phyloP scores from a whole-genome alignment of 768 basidiomycete species.

The Suillus americanus region DNA sequence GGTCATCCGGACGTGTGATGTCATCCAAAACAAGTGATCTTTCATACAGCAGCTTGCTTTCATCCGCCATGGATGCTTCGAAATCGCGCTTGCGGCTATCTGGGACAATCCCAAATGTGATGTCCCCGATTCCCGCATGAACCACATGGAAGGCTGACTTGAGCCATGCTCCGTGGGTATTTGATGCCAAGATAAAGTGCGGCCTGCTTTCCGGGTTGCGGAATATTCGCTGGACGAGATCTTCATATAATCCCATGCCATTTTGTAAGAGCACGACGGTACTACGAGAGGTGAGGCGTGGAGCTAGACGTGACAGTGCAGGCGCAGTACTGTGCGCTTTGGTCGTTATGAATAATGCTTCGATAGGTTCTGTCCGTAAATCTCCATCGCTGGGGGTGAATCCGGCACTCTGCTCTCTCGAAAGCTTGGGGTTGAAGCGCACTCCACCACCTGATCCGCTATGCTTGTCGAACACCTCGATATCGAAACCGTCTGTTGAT shows the following conservation, averaged over 20 bases:
- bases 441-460: constrained; percentile 23
- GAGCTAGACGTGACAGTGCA: constrained; percentile 57
- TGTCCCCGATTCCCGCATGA: constrained; percentile 66
- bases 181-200: constrained; percentile 81
- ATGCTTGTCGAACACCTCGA: constrained; percentile 45
- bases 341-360: constrained; percentile 79
- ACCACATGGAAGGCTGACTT: constrained; percentile 55
- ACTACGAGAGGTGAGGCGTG: constrained; percentile 61
- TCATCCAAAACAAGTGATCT: constrained; percentile 51
- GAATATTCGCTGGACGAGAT: constrained; percentile 65
- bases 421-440: constrained; percentile 16
- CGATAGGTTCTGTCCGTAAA: constrained; percentile 43
- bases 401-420: constrained; percentile 14
- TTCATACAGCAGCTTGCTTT: constrained; percentile 32
- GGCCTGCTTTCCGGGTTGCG: constrained; percentile 73
- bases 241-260: constrained; percentile 91
- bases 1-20: constrained; percentile 41
- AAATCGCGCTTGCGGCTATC: constrained; percentile 63
- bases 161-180: constrained; percentile 75
- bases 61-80: constrained; percentile 50
- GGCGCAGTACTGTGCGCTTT: constrained; percentile 69
- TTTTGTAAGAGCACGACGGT: constrained; percentile 94
- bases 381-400: constrained; percentile 16
- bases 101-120: constrained; percentile 80
- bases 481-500: constrained; percentile 43